Percentiles rank a stretch among this genome's conserved stretches.
phyloP scores from a whole-genome alignment of 2,329 filamentous ascomycete species.

The Ilyonectria mors-panacis region DNA sequence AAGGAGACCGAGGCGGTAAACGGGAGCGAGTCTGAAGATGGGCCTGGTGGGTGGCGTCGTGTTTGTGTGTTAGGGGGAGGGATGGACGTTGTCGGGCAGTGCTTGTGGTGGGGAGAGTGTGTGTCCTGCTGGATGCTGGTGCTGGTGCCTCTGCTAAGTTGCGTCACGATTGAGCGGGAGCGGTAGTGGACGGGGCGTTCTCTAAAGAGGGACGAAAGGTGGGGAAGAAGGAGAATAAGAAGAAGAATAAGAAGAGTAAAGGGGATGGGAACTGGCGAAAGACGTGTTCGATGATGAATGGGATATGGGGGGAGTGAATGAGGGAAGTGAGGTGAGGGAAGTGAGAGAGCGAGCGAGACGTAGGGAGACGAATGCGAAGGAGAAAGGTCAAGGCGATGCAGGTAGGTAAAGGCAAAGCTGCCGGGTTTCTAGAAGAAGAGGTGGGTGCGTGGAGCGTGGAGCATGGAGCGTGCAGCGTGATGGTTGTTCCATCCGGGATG shows the following conservation, averaged over 20 bases:
- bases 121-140: conserved; percentile 25
- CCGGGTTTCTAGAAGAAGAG: conserved; percentile 31
- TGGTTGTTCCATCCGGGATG: background rate
- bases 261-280: conserved; percentile 1
- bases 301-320: conserved; percentile 10
- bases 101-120: conserved; percentile 30
- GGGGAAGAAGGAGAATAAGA: conserved; percentile 25
- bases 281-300: background rate
- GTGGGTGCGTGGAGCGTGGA: background rate
- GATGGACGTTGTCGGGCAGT: conserved; percentile 23
- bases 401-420: conserved; percentile 21
- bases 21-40: conserved; percentile 6
- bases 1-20: conserved; percentile 34
- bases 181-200: conserved; percentile 35
- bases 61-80: conserved; percentile 36
- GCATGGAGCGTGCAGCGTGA: background rate
- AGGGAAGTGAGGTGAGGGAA: conserved; percentile 12
- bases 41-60: conserved; percentile 45
- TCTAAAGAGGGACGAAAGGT: conserved; percentile 30
- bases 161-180: conserved; percentile 43
- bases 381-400: conserved; percentile 19
- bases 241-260: conserved; percentile 5
- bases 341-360: conserved; percentile 10
- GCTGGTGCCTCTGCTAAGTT: conserved; percentile 34
- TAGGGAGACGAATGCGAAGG: conserved; percentile 16